Base-by-base conservation (phyloP, 1,284 basidiomycete species). In the Boletus nobilissimus region DNA sequence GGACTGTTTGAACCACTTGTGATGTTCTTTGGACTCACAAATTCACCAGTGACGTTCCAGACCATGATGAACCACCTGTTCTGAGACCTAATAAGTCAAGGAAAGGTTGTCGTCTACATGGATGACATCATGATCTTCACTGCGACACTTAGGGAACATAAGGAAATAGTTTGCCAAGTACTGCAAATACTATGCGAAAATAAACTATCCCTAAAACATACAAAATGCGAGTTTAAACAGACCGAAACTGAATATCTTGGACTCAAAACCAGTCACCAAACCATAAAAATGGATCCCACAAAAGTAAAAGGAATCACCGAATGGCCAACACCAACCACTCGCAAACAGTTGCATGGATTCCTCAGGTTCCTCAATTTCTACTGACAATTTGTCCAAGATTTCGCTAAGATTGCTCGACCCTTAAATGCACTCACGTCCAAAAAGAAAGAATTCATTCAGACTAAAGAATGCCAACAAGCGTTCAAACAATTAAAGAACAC, bases 31-130 rank as follows among this genome's bases (percentile, higher is more conserved):
- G 2, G 74, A 0, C 3, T 77, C 0, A 69, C 39, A 0, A 77
- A 77, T 18, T 77, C 51, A 0, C 76, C 60, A 0, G n/a, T 70
- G 0, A 77, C 40, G 0, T 77, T 77, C 4, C 76, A 77, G 6
- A 77, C n/a, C 0, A 72, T 76, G n/a, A 76, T 77, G 66, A 76
- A 77, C 8, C 0, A n/a, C 0, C 0, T 76, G 2, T 73, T 77
- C 34, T 1, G 8, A 0, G 29, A 76, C 0, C 2, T 73, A 0
- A 67, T 77, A 0, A 32, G 51, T 13, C 0, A 40, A 9, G 70
- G 70, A 6, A 22, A 40, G 3, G 66, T 76, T 0, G 2, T 54
- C 1, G 10, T 69, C 3, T 69, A 54, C 18, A 51, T 69, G 22
- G 68, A 76, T 10, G 24, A 75, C 10, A 71, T 75, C 18, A 43